phyloP scores from a whole-genome alignment of 805 yeast genomes.

The Pichia scutulata region DNA sequence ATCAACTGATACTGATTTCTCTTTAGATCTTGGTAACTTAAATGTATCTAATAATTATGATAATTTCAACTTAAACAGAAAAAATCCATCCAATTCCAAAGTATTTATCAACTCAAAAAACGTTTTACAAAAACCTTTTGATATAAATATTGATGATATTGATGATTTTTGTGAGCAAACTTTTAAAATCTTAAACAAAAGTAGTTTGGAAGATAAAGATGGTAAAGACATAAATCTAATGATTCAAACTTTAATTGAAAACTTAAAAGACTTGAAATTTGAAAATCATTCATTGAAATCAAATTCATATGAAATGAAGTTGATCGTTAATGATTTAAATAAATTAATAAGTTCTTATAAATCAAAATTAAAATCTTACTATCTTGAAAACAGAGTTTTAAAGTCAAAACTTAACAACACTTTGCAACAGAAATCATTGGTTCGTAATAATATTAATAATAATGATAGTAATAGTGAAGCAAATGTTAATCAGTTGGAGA shows the following conservation, averaged over 20 bases:
- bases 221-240: conserved; percentile 11
- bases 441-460: neutral
- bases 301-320: conserved; percentile 19
- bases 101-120: neutral
- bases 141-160: neutral
- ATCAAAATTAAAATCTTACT: conserved; percentile 14
- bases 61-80: neutral
- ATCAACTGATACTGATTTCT: neutral
- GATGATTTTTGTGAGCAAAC: conserved; percentile 7
- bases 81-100: neutral
- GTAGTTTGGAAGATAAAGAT: conserved; percentile 6
- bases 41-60: neutral
- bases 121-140: neutral
- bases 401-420: neutral
- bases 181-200: conserved; percentile 6
- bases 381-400: conserved; percentile 6
- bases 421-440: neutral
- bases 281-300: conserved; percentile 1
- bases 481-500: neutral
- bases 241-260: conserved; percentile 4
- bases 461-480: no score
- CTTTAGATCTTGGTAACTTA: conserved; percentile 1
- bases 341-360: conserved; percentile 7
- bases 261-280: conserved; percentile 2
- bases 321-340: conserved; percentile 18